phyloP scores from a whole-genome alignment of 2,329 filamentous ascomycete species.

The Cladosporium velox region DNA sequence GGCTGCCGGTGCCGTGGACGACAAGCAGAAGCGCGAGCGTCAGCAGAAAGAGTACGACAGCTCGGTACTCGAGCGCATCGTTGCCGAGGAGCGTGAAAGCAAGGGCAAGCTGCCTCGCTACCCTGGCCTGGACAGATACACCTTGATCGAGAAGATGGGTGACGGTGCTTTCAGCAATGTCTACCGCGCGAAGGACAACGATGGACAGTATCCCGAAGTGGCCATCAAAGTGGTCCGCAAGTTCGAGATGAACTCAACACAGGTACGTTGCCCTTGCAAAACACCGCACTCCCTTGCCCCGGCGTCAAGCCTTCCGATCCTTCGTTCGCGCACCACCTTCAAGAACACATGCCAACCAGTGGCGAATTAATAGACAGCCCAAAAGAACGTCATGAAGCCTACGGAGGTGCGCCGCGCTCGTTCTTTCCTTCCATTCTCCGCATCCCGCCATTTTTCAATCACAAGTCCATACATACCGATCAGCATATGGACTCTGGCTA shows the following conservation, averaged over 20 bases:
- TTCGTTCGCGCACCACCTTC: slow-evolving; percentile 13
- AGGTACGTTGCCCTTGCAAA: slow-evolving; percentile 69
- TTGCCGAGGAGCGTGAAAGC: slow-evolving; percentile 87
- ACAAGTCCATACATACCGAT: slow-evolving; percentile 20
- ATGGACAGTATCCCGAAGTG: slow-evolving; percentile 67
- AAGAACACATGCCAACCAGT: slow-evolving; percentile 21
- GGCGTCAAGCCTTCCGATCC: neutral
- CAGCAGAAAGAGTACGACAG: slow-evolving; percentile 55
- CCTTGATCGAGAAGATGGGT: slow-evolving; percentile 93
- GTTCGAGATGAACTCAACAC: slow-evolving; percentile 97
- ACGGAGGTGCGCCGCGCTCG: slow-evolving; percentile 80
- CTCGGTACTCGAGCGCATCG: slow-evolving; percentile 76
- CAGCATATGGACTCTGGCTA: slow-evolving; percentile 23
- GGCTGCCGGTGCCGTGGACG: slow-evolving; percentile 64
- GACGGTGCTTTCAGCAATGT: slow-evolving; percentile 99
- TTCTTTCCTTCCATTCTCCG: slow-evolving; percentile 21
- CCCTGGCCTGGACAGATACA: slow-evolving; percentile 82
- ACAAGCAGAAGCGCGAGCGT: slow-evolving; percentile 58
- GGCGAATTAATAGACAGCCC: slow-evolving; percentile 33
- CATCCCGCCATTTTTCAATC: slow-evolving; percentile 22
- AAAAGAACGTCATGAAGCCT: slow-evolving; percentile 73
- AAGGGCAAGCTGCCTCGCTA: slow-evolving; percentile 84
- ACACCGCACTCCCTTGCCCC: neutral
- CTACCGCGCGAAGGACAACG: slow-evolving; percentile 79
- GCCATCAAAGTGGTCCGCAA: slow-evolving; percentile 99